phyloP scores from a whole-genome alignment of 2,329 filamentous ascomycete genomes.

The Hymenoscyphus scutula region DNA sequence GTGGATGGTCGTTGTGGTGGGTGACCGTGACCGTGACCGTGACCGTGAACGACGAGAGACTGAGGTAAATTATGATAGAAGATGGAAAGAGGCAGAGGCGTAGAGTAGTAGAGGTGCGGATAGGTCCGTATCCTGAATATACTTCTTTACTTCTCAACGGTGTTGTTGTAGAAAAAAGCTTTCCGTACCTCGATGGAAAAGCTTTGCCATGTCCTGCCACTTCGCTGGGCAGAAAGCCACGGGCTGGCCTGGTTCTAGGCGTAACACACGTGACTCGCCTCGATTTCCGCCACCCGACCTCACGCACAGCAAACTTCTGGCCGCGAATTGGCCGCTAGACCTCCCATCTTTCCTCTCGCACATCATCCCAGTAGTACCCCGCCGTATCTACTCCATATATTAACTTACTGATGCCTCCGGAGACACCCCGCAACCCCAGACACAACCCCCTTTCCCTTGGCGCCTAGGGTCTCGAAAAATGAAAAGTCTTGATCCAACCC shows the following conservation, averaged over 20 bases:
- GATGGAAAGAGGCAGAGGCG: background rate
- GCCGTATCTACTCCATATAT: no score
- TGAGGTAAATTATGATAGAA: background rate
- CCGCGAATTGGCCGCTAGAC: background rate
- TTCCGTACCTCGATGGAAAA: background rate
- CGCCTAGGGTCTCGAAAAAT: background rate
- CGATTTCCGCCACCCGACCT: background rate
- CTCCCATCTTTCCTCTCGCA: background rate
- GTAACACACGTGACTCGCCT: background rate
- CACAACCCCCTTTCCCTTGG: background rate
- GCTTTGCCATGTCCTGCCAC: background rate
- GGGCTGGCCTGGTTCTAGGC: no score
- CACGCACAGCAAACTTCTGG: background rate
- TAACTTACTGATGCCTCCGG: background rate
- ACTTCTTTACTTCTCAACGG: no score
- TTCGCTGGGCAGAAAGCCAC: background rate
- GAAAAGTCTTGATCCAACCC: background rate
- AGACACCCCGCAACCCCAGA: background rate
- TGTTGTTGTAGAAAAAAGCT: background rate
- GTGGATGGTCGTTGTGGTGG: background rate
- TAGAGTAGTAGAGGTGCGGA: background rate
- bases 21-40: conserved; percentile 1
- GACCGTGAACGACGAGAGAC: no score
- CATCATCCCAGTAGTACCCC: background rate
- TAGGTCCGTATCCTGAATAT: no score